These are phyloP conservation scores for Rhodocollybia butyracea DNA, from an alignment of 768 basidiomycete species.

Conservation along the genomic window DNA sequence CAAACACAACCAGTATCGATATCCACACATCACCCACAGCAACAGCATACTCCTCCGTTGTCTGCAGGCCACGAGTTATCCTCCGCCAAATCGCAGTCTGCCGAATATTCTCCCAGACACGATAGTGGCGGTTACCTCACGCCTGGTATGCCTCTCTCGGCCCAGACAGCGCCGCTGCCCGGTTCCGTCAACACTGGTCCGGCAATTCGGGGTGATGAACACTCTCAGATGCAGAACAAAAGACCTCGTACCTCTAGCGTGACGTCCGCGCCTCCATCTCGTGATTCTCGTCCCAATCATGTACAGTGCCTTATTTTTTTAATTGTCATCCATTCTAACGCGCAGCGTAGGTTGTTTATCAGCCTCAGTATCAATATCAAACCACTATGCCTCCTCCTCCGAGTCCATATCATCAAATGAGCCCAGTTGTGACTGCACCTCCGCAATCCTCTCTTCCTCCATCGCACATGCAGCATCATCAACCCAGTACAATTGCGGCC, in stretches of 20 bases:
- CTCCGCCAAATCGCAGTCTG: constrained; percentile 25
- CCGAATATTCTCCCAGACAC: constrained; percentile 44
- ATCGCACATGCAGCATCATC: constrained; percentile 41
- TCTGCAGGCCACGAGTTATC: constrained; percentile 40
- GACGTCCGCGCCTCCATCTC: constrained; percentile 31
- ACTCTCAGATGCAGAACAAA: constrained; percentile 38
- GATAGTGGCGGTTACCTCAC: constrained; percentile 49
- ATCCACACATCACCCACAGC: constrained; percentile 31
- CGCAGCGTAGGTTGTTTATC: constrained; percentile 29
- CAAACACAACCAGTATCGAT: constrained; percentile 19
- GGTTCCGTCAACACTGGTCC: constrained; percentile 32
- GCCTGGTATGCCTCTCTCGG: constrained; percentile 43
- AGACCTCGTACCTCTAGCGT: constrained; percentile 36
- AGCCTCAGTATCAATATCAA: constrained; percentile 41
- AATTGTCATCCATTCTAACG: constrained; percentile 5
- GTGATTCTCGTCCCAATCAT: constrained; percentile 47
- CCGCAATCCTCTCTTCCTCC: constrained; percentile 23
- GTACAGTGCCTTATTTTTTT: constrained; percentile 31
- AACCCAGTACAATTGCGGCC: constrained; percentile 29
- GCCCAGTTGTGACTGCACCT: constrained; percentile 22
- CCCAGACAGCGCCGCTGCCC: constrained; percentile 37
- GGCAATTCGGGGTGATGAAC: constrained; percentile 35
- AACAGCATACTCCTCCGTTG: constrained; percentile 47
- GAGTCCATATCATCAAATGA: constrained; percentile 30
- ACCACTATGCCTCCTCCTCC: constrained; percentile 30